Evolutionary conservation across 1,284 basidiomycete genomes (phyloP).

Genomic region (Coriolopsis trogii): DNA sequence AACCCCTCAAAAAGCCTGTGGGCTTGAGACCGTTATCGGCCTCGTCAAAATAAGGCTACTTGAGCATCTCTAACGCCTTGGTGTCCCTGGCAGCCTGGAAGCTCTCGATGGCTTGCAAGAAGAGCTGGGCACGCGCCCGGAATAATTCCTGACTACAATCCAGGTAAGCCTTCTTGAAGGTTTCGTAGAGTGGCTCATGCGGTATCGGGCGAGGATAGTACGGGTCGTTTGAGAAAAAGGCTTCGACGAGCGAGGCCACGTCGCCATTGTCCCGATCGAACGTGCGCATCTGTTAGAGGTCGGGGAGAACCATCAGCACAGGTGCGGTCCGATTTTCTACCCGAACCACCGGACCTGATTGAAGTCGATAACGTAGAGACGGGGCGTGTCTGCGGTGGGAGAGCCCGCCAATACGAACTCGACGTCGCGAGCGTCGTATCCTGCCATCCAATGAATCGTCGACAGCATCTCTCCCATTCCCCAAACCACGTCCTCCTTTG

Average conservation of each 20-base stretch:
- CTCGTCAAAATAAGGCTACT: too few species aligned
- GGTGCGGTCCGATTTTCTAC: background rate
- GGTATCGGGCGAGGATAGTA: conserved; percentile 35
- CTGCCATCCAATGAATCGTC: conserved; percentile 28
- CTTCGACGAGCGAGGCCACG: conserved; percentile 27
- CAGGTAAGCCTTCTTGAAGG: conserved; percentile 31
- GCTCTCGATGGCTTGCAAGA: background rate
- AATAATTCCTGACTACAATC: background rate
- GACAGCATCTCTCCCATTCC: conserved; percentile 37
- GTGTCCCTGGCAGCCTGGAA: background rate
- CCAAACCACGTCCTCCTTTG: conserved; percentile 25
- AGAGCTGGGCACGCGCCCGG: too few species aligned
- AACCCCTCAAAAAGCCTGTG: too few species aligned
- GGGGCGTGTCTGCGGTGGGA: conserved; percentile 10
- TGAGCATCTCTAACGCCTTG: too few species aligned
- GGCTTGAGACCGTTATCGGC: too few species aligned
- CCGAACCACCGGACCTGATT: conserved; percentile 33
- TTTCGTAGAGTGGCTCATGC: conserved; percentile 26
- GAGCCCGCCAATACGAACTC: conserved; percentile 37
- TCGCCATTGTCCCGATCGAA: conserved; percentile 3
- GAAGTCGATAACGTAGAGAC: conserved; percentile 35
- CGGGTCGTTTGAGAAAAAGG: conserved; percentile 36
- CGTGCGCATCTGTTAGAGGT: background rate
- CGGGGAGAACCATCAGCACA: background rate
- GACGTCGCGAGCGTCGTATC: conserved; percentile 36